phyloP scores from a whole-genome alignment of 1,139 yeast genomes.

The Hansenula lynferdii region DNA sequence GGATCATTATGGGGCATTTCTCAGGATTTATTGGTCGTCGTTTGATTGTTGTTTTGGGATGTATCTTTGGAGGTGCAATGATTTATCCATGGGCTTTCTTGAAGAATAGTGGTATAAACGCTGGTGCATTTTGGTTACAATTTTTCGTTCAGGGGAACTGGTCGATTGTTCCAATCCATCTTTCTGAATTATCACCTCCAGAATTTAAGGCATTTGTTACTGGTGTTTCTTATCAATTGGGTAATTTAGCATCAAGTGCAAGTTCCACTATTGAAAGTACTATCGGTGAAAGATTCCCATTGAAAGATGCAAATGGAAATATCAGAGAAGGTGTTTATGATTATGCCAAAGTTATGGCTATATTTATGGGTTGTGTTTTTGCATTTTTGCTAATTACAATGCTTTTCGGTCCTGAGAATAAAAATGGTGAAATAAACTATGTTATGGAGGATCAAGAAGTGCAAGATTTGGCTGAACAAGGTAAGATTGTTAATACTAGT shows the following conservation, averaged over 20 bases:
- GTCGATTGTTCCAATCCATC: constrained; percentile 80
- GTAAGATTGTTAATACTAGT: constrained; percentile 12
- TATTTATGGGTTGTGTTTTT: constrained; percentile 76
- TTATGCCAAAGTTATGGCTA: constrained; percentile 72
- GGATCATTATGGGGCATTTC: constrained; percentile 55
- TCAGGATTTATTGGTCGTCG: constrained; percentile 61
- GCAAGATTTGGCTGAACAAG: constrained; percentile 13
- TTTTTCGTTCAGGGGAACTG: constrained; percentile 84
- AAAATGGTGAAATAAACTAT: constrained; percentile 30
- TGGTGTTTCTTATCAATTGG: constrained; percentile 78
- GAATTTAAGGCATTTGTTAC: constrained; percentile 68
- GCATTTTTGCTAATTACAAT: constrained; percentile 54
- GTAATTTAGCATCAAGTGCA: constrained; percentile 80
- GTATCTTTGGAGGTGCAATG: constrained; percentile 63
- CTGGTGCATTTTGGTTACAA: constrained; percentile 76
- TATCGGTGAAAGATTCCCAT: constrained; percentile 64
- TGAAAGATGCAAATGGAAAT: constrained; percentile 30
- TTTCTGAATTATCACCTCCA: constrained; percentile 75
- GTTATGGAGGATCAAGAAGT: constrained; percentile 16
- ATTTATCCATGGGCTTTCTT: constrained; percentile 73
- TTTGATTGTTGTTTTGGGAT: constrained; percentile 49
- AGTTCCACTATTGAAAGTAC: constrained; percentile 79
- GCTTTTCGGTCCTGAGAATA: constrained; percentile 72
- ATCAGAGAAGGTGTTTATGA: constrained; percentile 30
- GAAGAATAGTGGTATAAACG: constrained; percentile 53